Conservation (phyloP, 73 alveolate genomes). For the Breviolum minutum region DNA sequence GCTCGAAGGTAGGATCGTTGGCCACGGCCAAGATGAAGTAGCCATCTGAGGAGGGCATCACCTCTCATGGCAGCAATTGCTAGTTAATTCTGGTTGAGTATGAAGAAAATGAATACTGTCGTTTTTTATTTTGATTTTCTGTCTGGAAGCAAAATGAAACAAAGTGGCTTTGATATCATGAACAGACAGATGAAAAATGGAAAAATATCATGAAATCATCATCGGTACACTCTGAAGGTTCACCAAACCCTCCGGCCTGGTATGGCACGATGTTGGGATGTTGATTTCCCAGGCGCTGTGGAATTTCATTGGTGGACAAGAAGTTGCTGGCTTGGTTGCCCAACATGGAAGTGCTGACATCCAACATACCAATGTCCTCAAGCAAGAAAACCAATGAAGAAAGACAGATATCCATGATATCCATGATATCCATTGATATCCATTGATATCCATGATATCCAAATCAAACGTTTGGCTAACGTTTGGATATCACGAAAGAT, state of each 20-base stretch:
- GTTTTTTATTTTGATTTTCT: too few relatives aligned
- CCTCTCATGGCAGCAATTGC: background rate
- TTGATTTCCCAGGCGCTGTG: constrained; percentile 76
- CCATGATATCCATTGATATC: too few relatives aligned
- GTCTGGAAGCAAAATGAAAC: too few relatives aligned
- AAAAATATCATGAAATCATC: background rate
- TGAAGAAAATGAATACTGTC: background rate
- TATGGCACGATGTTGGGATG: constrained; percentile 90
- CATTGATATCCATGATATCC: too few relatives aligned
- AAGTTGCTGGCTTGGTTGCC: constrained; percentile 89
- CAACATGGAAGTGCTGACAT: constrained; percentile 77
- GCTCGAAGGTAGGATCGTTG: constrained; percentile 73
- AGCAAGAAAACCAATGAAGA: background rate
- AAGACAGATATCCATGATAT: background rate
- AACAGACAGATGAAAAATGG: background rate
- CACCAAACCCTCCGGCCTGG: background rate
- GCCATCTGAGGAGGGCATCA: constrained; percentile 86
- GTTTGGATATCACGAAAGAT: background rate
- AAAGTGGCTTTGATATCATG: background rate
- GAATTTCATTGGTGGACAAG: constrained; percentile 48
- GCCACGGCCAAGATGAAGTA: constrained; percentile 63
- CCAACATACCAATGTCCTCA: constrained; percentile 81
- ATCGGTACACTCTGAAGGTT: background rate
- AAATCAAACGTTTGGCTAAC: background rate
- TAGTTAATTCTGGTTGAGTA: background rate